A percentile compares a stretch with the other conserved stretches of the same genome.
Evolutionary conservation across 768 basidiomycete genomes (phyloP).

Genomic region (Leccinum variicolor): DNA sequence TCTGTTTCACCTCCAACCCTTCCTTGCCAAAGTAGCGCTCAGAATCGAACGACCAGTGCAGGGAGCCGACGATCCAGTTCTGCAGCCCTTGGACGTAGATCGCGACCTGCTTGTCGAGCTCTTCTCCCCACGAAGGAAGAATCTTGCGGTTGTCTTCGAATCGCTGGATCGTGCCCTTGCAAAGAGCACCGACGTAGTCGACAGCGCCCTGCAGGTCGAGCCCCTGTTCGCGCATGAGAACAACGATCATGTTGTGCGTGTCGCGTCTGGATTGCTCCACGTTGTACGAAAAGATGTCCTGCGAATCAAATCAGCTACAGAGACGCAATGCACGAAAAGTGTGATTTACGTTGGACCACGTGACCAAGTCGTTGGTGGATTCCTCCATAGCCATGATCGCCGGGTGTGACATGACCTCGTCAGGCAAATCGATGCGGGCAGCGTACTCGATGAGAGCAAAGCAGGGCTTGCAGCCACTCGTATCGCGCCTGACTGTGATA

Average conservation of each 20-base stretch:
- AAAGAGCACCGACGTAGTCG: slow-evolving; percentile 61
- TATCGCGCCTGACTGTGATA: slow-evolving; percentile 50
- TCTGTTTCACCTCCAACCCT: slow-evolving; percentile 52
- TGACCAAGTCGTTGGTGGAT: slow-evolving; percentile 49
- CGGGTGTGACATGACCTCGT: slow-evolving; percentile 52
- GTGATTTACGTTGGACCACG: slow-evolving; percentile 41
- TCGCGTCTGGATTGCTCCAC: slow-evolving; percentile 68
- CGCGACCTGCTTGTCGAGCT: slow-evolving; percentile 55
- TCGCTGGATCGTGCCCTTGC: slow-evolving; percentile 49
- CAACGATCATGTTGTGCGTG: slow-evolving; percentile 70
- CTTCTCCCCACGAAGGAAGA: slow-evolving; percentile 61
- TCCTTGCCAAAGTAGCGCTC: slow-evolving; percentile 64
- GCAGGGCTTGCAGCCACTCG: slow-evolving; percentile 49
- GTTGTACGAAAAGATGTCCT: slow-evolving; percentile 79
- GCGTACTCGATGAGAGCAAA: slow-evolving; percentile 57
- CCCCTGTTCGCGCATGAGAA: slow-evolving; percentile 60
- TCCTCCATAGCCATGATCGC: slow-evolving; percentile 43
- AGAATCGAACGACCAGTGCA: slow-evolving; percentile 73
- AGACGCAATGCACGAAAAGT: background rate
- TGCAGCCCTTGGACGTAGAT: slow-evolving; percentile 61
- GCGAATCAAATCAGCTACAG: background rate
- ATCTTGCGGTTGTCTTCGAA: slow-evolving; percentile 45
- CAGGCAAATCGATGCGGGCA: slow-evolving; percentile 47
- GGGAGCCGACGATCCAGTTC: slow-evolving; percentile 68
- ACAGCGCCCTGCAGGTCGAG: slow-evolving; percentile 59